Conservation (phyloP, 2,329 filamentous ascomycete genomes). For the Aplosporella prunicola region DNA sequence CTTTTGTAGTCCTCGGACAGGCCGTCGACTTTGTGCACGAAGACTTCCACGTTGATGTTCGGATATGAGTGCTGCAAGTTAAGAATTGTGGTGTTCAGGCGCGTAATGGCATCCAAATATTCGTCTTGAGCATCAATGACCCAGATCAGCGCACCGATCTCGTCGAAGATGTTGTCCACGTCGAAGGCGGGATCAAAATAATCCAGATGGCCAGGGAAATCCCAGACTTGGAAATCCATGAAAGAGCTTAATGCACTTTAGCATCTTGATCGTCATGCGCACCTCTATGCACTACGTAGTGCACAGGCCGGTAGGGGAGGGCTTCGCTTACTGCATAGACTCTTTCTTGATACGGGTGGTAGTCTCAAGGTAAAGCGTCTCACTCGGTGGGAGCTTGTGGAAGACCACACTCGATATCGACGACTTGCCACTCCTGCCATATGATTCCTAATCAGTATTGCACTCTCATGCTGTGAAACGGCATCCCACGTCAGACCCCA, state of each 20-base stretch:
- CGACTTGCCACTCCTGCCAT: constrained; percentile 81
- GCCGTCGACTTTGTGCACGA: constrained; percentile 99
- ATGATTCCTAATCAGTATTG: constrained; percentile 3
- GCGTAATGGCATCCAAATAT: constrained; percentile 81
- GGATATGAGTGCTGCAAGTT: constrained; percentile 83
- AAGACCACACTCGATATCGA: constrained; percentile 99
- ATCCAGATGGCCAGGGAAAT: constrained; percentile 91
- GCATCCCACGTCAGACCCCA: constrained; percentile 3
- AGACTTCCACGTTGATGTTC: constrained; percentile 93
- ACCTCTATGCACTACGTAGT: no score
- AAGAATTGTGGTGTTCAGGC: constrained; percentile 80
- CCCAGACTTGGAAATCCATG: constrained; percentile 98
- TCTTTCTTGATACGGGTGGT: constrained; percentile 92
- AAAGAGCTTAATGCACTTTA: no score
- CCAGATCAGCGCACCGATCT: constrained; percentile 92
- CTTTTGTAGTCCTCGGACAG: constrained; percentile 92
- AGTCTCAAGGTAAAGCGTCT: constrained; percentile 91
- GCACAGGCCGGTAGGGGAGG: not conserved
- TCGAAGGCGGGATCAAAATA: constrained; percentile 86
- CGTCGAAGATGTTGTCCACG: constrained; percentile 86
- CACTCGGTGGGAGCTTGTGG: constrained; percentile 90
- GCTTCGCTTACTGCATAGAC: constrained; percentile 69
- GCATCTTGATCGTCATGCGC: not conserved
- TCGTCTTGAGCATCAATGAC: constrained; percentile 98
- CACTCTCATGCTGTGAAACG: constrained; percentile 1